These are phyloP conservation scores for Moniliophthora roreri DNA, from an alignment of 1,284 basidiomycete genomes.

Conservation along the genomic window DNA sequence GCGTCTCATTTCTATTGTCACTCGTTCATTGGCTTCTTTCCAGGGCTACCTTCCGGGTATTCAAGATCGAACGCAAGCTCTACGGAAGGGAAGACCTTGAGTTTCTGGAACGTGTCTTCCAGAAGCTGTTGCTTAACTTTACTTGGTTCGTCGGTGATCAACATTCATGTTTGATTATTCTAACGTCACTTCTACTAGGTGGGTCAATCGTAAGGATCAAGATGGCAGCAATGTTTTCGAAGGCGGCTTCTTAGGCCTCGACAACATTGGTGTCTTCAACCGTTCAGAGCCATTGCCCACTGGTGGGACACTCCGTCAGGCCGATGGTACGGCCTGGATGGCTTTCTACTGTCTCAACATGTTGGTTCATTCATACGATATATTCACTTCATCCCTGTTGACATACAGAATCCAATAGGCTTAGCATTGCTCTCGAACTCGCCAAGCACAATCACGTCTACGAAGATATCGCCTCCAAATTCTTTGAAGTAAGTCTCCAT, in stretches of 20 bases:
- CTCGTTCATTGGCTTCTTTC: conserved; percentile 1
- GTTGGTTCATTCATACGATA: conserved; percentile 40
- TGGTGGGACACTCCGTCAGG: conserved; percentile 89
- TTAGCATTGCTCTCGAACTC: conserved; percentile 95
- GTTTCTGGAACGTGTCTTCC: conserved; percentile 97
- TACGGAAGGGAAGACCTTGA: conserved; percentile 87
- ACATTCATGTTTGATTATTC: conserved; percentile 3
- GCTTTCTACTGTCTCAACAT: conserved; percentile 97
- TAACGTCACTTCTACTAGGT: conserved; percentile 42
- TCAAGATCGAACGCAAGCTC: conserved; percentile 97
- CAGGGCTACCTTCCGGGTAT: conserved; percentile 94
- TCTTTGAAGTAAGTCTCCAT: conserved; percentile 73
- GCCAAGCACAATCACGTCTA: conserved; percentile 98
- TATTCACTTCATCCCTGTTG: conserved; percentile 8
- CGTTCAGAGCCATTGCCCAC: conserved; percentile 95
- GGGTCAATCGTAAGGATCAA: conserved; percentile 98
- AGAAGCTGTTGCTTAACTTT: conserved; percentile 95
- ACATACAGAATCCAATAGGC: conserved; percentile 43
- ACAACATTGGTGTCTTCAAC: conserved; percentile 99
- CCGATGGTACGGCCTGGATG: conserved; percentile 99
- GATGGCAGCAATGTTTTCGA: conserved; percentile 97
- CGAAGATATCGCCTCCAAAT: conserved; percentile 99
- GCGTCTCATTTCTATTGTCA: background rate
- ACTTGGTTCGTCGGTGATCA: conserved; percentile 68
- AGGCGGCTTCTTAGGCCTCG: conserved; percentile 95